These are phyloP conservation scores for Phoenix roebelenii DNA, from an alignment of 176 grass and related monocot species.

Conservation along the genomic window DNA sequence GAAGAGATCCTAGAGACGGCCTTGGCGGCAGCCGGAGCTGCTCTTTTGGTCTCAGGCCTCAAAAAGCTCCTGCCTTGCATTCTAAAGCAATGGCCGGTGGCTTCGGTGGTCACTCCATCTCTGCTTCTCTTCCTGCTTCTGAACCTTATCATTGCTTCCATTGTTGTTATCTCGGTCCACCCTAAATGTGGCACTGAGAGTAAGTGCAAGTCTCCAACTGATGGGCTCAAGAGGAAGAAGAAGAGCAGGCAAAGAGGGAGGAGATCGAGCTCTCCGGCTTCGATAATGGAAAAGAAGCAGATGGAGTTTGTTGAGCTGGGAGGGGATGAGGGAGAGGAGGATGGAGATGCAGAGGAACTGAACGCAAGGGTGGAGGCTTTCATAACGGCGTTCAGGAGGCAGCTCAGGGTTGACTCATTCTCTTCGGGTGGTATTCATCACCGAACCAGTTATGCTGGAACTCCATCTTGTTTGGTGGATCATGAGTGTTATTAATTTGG, in stretches of 20 bases:
- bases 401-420: slow-evolving; percentile 66
- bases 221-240: slow-evolving; percentile 18
- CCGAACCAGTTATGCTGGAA: too few species aligned
- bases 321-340: slow-evolving; percentile 6
- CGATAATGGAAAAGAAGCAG: neutral
- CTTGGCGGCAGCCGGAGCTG: slow-evolving; percentile 54
- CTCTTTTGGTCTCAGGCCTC: slow-evolving; percentile 58
- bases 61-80: slow-evolving; percentile 45
- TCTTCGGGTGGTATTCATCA: slow-evolving; percentile 17
- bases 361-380: slow-evolving; percentile 76
- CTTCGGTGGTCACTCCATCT: slow-evolving; percentile 32
- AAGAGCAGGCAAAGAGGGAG: slow-evolving; percentile 15
- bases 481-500: too few species aligned
- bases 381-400: slow-evolving; percentile 70
- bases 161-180: slow-evolving; percentile 57
- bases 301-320: neutral
- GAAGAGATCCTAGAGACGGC: slow-evolving; percentile 72
- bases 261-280: neutral
- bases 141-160: slow-evolving; percentile 77
- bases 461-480: too few species aligned
- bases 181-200: neutral
- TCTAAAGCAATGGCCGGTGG: slow-evolving; percentile 24
- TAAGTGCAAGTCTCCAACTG: neutral
- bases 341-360: slow-evolving; percentile 51
- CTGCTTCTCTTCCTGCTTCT: slow-evolving; percentile 67